Evolutionary conservation across 2,329 filamentous ascomycete genomes (phyloP), one percentile per base, ranked within the genome.

Genomic region (Septoria petroselini): DNA sequence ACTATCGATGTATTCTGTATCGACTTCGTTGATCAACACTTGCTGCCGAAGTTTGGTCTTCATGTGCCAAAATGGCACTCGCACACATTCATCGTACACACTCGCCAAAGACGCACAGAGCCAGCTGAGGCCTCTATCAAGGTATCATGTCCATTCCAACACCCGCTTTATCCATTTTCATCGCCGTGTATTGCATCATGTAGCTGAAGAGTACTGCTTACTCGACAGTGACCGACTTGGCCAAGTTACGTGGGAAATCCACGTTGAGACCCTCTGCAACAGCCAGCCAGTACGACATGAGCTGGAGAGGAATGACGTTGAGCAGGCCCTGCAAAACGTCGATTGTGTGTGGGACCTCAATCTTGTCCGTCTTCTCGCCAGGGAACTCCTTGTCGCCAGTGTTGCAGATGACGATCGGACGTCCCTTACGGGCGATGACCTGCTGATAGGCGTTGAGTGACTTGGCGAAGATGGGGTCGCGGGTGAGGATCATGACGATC

Each of bases 391-490:
- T 80, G 67, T 98, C 93, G 60, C 78, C 75, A 48, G 85, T 78
- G 76, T 97, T 97, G 85, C 93, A 98, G 70, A 98, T 97, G 66
- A 98, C 91, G 69, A 98, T 98, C 55, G 93, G 93, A 71, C 93
- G 91, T 68, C 93, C 93, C 66, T 85, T 83, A 70, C 93, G 91
- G 62, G 93, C 93, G 78, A 95, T 91, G 67, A 98, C 93, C 79
- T 98, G 93, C 76, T 98, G 93, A 74, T 97, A 98, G 65, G 93
- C 93, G 72, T 98, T 98, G 67, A 98, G 80, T n/a, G 93, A 97
- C 78, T 98, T 98, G 71, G 86, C 86, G 77, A 98, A 98, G 67
- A 98, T 85, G 63, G 90, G 81, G 69, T 98, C 93, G 54, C 93
- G 87, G 47, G 93, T 98, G 55, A 98, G 80, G 67, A 98, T 97